phyloP scores from a whole-genome alignment of 169 alveolate genomes.

The Cryptosporidium ubiquitum region DNA sequence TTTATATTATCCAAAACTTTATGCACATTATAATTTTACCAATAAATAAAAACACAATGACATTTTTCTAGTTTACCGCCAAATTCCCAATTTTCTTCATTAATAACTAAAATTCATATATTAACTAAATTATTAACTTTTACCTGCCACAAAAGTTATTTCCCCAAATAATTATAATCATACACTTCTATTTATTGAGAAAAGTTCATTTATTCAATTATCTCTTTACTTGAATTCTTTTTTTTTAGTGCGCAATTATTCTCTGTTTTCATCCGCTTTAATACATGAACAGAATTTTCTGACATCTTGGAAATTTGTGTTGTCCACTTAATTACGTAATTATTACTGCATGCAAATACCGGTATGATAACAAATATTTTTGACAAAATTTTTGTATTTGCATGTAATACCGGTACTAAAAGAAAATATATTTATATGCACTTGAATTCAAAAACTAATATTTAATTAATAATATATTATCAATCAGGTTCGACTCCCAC shows the following conservation, averaged over 20 bases:
- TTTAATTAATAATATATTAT: no score
- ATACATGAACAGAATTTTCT: background rate
- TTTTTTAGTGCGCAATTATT: no score
- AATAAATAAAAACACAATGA: background rate
- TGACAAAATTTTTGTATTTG: background rate
- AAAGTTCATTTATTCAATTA: no score
- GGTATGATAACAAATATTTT: background rate
- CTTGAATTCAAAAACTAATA: background rate
- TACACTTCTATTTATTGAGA: no score
- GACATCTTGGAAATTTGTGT: background rate
- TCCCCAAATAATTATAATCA: background rate
- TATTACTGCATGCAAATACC: background rate
- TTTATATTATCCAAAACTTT: background rate
- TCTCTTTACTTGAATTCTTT: background rate
- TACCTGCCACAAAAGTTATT: no score
- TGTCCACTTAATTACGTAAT: constrained; percentile 6
- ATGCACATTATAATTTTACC: background rate
- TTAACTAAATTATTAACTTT: no score
- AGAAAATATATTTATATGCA: background rate
- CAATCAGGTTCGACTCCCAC: constrained; percentile 33
- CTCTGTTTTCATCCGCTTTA: background rate
- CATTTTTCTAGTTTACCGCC: background rate
- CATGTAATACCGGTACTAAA: background rate
- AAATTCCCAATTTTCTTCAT: background rate
- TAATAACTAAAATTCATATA: no score